Base-by-base conservation (phyloP, 345 rosid genomes). In the Arabidopsis suecica region DNA sequence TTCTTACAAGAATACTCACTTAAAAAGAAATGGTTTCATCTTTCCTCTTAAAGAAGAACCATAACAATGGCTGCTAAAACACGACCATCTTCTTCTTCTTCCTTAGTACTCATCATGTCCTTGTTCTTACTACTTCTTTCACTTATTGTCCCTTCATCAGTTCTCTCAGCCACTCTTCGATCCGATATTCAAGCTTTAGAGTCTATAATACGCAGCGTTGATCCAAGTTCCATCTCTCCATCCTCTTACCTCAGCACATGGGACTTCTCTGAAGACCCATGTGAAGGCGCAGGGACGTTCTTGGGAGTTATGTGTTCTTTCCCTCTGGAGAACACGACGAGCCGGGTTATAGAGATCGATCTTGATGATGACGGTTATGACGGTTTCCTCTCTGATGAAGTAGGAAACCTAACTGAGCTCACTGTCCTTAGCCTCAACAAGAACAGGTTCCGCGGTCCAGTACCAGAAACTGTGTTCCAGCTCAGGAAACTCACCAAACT, bases 311-410 rank as follows among this genome's bases (percentile, higher is more conserved):
- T 86, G 73, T 88, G 93, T 45, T 65, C 84, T 14, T 42, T 76
- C 61, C 87, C 85, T 44, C 7, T 34, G 0, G 86, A 83, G 55
- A 82, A 82, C 59, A 74, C 86, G 2, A 71, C 76, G 4, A 82
- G 72, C 62, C 67, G 87, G 53, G 68, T 89, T 32, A 78, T 51
- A 10, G 78, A 81, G 12, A 71, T 89, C 25, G 83, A 83, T 7
- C 87, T 89, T 5, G 91, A 89, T 51, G 73, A 79, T n/a, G 74
- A 61, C 1, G 84, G 87, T 9, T 86, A 88, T 68, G 93, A 88
- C 22, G 90, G 90, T 6, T 85, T 83, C 57, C 72, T 85, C n/a
- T 14, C 84, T 23, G 81, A 83, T 10, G 53, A 76, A 28, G 58
- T 75, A 11, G 89, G 93, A 5, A 84, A 82, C 81, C 65, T 88